Conservation (phyloP, 2,329 filamentous ascomycete species). For the Pseudopithomyces maydicus region DNA sequence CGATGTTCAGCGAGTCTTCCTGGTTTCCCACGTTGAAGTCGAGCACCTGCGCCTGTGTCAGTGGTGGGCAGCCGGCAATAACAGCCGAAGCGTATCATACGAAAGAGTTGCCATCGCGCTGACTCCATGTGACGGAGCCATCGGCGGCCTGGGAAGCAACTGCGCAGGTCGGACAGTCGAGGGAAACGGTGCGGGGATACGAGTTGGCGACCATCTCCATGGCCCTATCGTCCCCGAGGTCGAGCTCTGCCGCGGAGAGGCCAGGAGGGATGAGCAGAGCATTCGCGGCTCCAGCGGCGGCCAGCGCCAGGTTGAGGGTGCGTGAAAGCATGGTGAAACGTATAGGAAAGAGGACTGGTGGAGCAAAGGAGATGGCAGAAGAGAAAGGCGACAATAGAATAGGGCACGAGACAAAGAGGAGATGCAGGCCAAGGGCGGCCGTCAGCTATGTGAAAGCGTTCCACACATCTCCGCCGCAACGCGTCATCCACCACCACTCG, state of each 20-base stretch:
- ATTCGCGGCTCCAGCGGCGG: slow-evolving; percentile 32
- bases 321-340: slow-evolving; percentile 33
- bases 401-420: slow-evolving; percentile 1
- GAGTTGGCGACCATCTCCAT: slow-evolving; percentile 40
- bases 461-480: background rate
- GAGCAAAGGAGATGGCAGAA: slow-evolving; percentile 13
- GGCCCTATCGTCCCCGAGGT: slow-evolving; percentile 36
- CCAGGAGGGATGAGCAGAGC: slow-evolving; percentile 43
- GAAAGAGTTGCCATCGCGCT: slow-evolving; percentile 40
- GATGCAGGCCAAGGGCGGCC: background rate
- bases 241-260: slow-evolving; percentile 31
- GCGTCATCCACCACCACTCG: background rate
- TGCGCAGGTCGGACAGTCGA: slow-evolving; percentile 43
- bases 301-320: slow-evolving; percentile 43
- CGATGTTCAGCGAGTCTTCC: slow-evolving; percentile 39
- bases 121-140: slow-evolving; percentile 29
- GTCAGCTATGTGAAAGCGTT: background rate
- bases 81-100: slow-evolving; percentile 26
- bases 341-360: slow-evolving; percentile 19
- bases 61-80: slow-evolving; percentile 12
- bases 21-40: slow-evolving; percentile 43
- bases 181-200: slow-evolving; percentile 34
- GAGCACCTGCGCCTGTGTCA: slow-evolving; percentile 37
- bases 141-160: slow-evolving; percentile 31
- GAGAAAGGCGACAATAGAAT: slow-evolving; percentile 15